Evolutionary conservation across 352 stramenopile species (phyloP).

Genomic region (Phytophthora litchii): DNA sequence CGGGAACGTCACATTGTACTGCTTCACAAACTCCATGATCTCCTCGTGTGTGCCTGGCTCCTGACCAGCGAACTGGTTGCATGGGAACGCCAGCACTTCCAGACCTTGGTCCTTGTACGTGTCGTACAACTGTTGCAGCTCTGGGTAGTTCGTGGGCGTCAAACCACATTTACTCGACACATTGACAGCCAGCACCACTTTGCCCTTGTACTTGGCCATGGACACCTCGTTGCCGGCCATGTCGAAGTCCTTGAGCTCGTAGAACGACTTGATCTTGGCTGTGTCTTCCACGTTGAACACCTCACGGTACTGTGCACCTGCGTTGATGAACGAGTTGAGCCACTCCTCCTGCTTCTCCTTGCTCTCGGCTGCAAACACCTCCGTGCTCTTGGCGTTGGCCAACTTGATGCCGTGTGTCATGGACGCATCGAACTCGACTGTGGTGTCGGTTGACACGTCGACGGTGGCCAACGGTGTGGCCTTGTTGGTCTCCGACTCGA

Average conservation of each 20-base stretch:
- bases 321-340: conserved; percentile 58
- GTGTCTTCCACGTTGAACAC: conserved; percentile 40
- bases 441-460: conserved; percentile 37
- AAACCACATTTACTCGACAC: conserved; percentile 86
- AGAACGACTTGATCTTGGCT: conserved; percentile 62
- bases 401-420: conserved; percentile 52
- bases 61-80: conserved; percentile 82
- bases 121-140: conserved; percentile 76
- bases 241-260: conserved; percentile 77
- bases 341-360: conserved; percentile 55
- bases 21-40: conserved; percentile 68
- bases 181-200: conserved; percentile 79
- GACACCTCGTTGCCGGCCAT: conserved; percentile 70
- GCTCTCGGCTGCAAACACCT: conserved; percentile 42
- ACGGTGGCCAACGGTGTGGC: conserved; percentile 21
- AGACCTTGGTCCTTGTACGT: conserved; percentile 74
- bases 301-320: conserved; percentile 53
- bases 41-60: conserved; percentile 77
- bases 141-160: conserved; percentile 87
- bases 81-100: conserved; percentile 86
- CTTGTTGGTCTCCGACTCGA: conserved; percentile 47
- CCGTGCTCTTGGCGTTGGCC: conserved; percentile 31
- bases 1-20: conserved; percentile 52
- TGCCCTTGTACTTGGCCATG: conserved; percentile 74
- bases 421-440: conserved; percentile 40